These are phyloP conservation scores for Pleurotus cornucopiae DNA, from an alignment of 768 basidiomycete species.

Conservation along the genomic window DNA sequence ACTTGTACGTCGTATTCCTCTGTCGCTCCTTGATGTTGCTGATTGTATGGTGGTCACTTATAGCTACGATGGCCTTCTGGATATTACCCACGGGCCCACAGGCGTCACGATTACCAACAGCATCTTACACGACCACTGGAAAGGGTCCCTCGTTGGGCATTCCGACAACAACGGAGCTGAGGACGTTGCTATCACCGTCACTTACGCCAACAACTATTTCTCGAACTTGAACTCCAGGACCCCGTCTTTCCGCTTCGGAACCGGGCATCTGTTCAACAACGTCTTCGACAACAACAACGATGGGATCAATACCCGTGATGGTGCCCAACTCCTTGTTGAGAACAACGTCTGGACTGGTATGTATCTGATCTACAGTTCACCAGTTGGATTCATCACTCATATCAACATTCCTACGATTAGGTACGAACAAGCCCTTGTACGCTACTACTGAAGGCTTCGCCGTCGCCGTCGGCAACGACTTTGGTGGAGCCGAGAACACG, in stretches of 20 bases:
- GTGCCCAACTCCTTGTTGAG: slow-evolving; percentile 40
- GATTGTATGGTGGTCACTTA: neutral
- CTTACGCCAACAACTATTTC: slow-evolving; percentile 11
- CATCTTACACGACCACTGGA: slow-evolving; percentile 43
- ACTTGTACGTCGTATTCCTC: slow-evolving; percentile 21
- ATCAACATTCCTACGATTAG: slow-evolving; percentile 1
- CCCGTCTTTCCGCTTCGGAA: slow-evolving; percentile 42
- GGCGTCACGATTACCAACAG: slow-evolving; percentile 37
- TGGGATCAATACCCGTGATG: neutral
- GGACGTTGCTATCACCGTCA: slow-evolving; percentile 21
- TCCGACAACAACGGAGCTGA: slow-evolving; percentile 37
- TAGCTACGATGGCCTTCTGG: slow-evolving; percentile 42
- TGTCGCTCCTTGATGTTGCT: neutral
- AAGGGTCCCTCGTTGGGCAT: slow-evolving; percentile 39
- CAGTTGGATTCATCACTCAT: neutral
- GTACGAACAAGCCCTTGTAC: slow-evolving; percentile 35
- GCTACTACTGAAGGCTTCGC: slow-evolving; percentile 35
- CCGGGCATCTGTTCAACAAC: slow-evolving; percentile 44
- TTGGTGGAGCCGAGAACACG: slow-evolving; percentile 27
- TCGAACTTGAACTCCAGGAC: slow-evolving; percentile 22
- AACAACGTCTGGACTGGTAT: slow-evolving; percentile 42
- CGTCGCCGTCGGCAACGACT: slow-evolving; percentile 33
- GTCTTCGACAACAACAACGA: slow-evolving; percentile 36
- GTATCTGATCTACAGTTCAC: neutral
- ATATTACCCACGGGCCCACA: slow-evolving; percentile 40